Evolutionary conservation across 129 eudicot genomes (phyloP), one percentile per base, ranked within the genome.

Genomic region (Ambrosia artemisiifolia): DNA sequence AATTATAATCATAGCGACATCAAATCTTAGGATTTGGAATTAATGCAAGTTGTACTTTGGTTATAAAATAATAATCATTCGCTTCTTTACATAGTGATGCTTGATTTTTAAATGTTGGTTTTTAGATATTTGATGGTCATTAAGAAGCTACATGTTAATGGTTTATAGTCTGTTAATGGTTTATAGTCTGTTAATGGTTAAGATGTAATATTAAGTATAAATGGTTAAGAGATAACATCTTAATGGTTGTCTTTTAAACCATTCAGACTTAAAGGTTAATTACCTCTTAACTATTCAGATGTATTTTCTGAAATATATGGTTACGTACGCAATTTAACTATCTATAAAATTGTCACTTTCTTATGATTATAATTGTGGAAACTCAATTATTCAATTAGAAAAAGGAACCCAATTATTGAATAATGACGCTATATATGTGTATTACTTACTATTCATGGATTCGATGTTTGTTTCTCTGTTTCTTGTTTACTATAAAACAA

Each of bases 11-110:
- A 74, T 38, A 32, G 68, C 10, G 51, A 75, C 55, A 63, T 63
- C 63, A 75, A 69, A 75, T 69, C 65, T 53, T 80, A 60, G 69
- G 77, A 69, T 62, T 61, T 75, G 77, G 72, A 71, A 80, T 69
- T 69, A 75, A 43, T 68, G 72, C 84, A 75, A 67, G 76, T 80
- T 80, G 84, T 80, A 80, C 68, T 70, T 14, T 72, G 34, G 51
- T 66, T 48, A 56, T 79, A 20, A 79, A 72, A 73, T 75, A 75
- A 60, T 79, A 78, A 77, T 81, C 74, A 66, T 65, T 33, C 28
- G 33, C 14, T 63, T 78, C 47, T 70, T 66, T 64, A 19, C 7
- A 71, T 70, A 68, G 18, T 18, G 65, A 30, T 65, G 46, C 68
- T 10, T 55, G 30, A 42, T 34, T 30, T 70, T 14, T 49, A 14